A percentile compares a stretch with the other conserved stretches of the same genome.
These are phyloP conservation scores for Apiospora marii DNA, from an alignment of 2,329 filamentous ascomycete species.

Conservation along the genomic window DNA sequence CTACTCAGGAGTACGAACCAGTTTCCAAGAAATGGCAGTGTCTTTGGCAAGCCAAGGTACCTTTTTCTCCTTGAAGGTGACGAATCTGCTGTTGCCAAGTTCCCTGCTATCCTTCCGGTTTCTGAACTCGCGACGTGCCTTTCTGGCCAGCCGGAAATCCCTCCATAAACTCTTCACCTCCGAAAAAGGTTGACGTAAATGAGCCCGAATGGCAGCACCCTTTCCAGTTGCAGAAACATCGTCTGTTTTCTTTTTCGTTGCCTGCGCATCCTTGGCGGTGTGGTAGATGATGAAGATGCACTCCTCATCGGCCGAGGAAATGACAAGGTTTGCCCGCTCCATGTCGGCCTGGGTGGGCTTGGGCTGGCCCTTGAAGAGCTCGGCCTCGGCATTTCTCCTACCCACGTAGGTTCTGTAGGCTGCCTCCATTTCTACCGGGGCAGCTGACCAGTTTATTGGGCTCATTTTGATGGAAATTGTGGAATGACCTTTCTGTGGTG, in stretches of 20 bases:
- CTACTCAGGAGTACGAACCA: neutral
- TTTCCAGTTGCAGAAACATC: neutral
- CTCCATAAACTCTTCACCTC: neutral
- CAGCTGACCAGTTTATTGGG: constrained; percentile 6
- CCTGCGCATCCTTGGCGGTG: constrained; percentile 10
- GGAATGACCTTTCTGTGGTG: neutral
- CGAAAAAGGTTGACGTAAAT: neutral
- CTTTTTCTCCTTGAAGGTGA: neutral
- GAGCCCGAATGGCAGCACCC: neutral
- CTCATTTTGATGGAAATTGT: neutral
- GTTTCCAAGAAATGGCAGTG: constrained; percentile 12
- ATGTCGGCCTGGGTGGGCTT: neutral
- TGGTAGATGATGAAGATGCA: constrained; percentile 22
- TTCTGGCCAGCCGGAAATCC: constrained; percentile 18
- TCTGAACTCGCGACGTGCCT: constrained; percentile 1
- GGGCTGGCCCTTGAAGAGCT: constrained; percentile 10
- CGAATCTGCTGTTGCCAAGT: neutral
- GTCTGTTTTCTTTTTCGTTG: neutral
- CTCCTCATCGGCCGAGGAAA: constrained; percentile 18
- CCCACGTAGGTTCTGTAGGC: constrained; percentile 11
- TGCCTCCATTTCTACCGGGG: constrained; percentile 12
- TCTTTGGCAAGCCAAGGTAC: constrained; percentile 3
- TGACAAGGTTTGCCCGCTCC: constrained; percentile 14
- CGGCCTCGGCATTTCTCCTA: neutral
- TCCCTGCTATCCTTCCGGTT: neutral